Evolutionary conservation across 2,329 filamentous ascomycete species (phyloP), one percentile per base, ranked within the genome.

Genomic region (Alternaria alternata): DNA sequence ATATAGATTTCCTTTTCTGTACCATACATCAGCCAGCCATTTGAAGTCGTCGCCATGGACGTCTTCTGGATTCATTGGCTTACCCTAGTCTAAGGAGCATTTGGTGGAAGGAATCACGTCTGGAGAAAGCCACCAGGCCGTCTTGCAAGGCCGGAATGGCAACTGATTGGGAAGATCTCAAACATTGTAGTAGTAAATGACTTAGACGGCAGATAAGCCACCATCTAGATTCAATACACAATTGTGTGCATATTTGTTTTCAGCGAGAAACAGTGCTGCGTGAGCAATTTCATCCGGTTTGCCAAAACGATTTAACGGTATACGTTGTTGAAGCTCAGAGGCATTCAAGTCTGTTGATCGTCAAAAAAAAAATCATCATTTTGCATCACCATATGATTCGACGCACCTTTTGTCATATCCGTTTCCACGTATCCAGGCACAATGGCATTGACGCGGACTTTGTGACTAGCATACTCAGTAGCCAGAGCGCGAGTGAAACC

Each of bases 211-310:
- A 76, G 91, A 93, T 67, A 96, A 77, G 1, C 93, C 93, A 16
- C 93, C 93, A 78, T 96, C 93, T 28, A 97, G 83, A 76, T 94
- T 95, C 52, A 97, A 83, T 51, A 94, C 85, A 76, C 92, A 95
- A 67, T 96, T 96, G 76, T 94, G 94, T 57, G 92, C 91, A 79
- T 94, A 97, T 63, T 86, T 81, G 77, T 95, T 96, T 47, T 85
- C 84, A 30, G 87, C 90, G 16, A 96, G 84, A 76, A 96, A 96
- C 28, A 90, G 74, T 47, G 90, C 91, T 55, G 93, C 92, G 72
- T 94, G 88, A n/a, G 93, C 92, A 32, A 96, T 87, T 76, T 96
- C 93, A 26, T 86, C 83, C 7, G 86, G 82, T 34, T 81, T 80
- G 16, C 91, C 93, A 64, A 94, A 87, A 30, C 92, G 88, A 30